A percentile compares a stretch with the other conserved stretches of the same genome.
These are phyloP conservation scores for Serpula lacrymans DNA, from an alignment of 768 basidiomycete genomes.

Conservation along the genomic window DNA sequence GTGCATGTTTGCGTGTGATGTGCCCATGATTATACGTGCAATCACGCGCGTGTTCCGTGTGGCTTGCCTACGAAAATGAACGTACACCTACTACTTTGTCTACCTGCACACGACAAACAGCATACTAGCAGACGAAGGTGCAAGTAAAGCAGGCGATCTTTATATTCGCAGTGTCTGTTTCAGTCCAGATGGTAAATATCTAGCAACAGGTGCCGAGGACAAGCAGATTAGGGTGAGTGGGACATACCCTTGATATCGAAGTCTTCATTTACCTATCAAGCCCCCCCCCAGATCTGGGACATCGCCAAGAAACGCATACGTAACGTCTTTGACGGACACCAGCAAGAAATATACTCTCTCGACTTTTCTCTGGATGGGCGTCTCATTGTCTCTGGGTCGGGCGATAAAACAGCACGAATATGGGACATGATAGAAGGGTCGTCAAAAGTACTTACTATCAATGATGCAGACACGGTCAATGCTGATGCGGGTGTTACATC, in stretches of 20 bases:
- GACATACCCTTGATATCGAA: neutral
- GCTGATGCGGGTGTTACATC: constrained; percentile 71
- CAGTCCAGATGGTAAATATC: constrained; percentile 65
- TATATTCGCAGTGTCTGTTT: constrained; percentile 89
- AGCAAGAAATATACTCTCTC: constrained; percentile 91
- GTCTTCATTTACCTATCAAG: constrained; percentile 1
- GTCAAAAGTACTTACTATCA: constrained; percentile 35
- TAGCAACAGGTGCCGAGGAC: constrained; percentile 88
- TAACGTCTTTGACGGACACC: constrained; percentile 82
- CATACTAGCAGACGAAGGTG: constrained; percentile 74
- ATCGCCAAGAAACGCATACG: constrained; percentile 77
- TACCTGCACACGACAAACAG: constrained; percentile 32
- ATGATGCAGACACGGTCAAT: constrained; percentile 47
- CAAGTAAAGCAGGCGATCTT: constrained; percentile 60
- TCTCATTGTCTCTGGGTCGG: constrained; percentile 86
- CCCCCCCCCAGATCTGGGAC: constrained; percentile 76
- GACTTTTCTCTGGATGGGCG: constrained; percentile 87
- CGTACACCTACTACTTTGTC: constrained; percentile 6
- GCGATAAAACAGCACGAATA: constrained; percentile 67
- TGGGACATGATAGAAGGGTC: constrained; percentile 53
- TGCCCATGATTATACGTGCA: too few relatives aligned
- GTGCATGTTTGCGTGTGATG: too few relatives aligned
- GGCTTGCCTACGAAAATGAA: too few relatives aligned
- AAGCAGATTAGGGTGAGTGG: constrained; percentile 77
- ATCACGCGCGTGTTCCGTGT: too few relatives aligned